Evolutionary conservation across 1,139 yeast genomes (phyloP), one percentile per base, ranked within the genome.

Genomic region (Scheffersomyces stambukii): DNA sequence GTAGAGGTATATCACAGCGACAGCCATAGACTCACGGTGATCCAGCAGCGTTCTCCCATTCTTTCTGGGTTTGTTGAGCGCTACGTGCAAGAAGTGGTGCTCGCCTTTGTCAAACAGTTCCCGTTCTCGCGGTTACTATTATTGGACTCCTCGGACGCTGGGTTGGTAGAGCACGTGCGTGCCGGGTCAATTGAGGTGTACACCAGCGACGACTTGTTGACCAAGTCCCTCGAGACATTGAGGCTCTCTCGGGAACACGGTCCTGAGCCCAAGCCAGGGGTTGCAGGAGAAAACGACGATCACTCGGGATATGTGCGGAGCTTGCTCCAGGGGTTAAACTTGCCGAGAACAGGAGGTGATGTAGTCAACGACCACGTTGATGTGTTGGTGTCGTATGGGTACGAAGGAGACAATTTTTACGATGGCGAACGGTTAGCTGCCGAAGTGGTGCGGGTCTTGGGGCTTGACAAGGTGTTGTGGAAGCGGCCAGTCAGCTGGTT

Each of bases 41-140:
- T 91, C 4, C 96, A 88, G 47, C 86, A 86, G 45, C 60, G 97
- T 28, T 74, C 96, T 0, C 97, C 98, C 0, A 68, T 88, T 3
- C 62, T 89, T 10, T 82, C 93, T 0, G 79, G 81, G 1, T 75
- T 65, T 38, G 62, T 71, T 16, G 53, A 57, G 19, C 55, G 57
- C 16, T 84, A 80, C 46, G 67, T 81, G 6, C 40, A 54, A 3
- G 68, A 75, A n/a, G 63, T 80, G 8, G 46, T 84, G 4, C 31
- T 60, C 6, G 79, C 81, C 2, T 68, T 78, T 27, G 52, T 79
- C 7, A 35, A 45, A 8, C 49, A 55, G 10, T 48, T 49, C 13
- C 43, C 52, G 2, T 74, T 82, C 35, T 38, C 53, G 2, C 63
- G 66, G 9, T 61, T 85, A 0, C 36, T 84, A 2, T 52, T 86